Evolutionary conservation across 2,329 filamentous ascomycete genomes (phyloP), one percentile per base, ranked within the genome.

Genomic region (Atkinsonella texensis): DNA sequence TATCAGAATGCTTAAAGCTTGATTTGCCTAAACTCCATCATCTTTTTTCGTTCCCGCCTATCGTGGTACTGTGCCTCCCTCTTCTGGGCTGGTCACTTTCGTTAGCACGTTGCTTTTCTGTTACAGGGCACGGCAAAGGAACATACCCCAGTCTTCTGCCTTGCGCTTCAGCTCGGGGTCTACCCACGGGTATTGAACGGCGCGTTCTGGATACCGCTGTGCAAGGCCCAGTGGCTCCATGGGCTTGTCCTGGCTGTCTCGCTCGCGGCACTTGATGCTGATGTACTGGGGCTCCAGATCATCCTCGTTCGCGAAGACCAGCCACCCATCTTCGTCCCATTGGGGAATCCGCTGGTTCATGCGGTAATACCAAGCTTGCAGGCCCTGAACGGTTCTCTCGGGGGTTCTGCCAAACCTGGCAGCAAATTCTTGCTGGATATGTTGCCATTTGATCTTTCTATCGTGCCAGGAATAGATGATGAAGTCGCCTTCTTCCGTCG

Each of bases 191-290:
- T 75, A 76, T 38, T 65, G 61, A 39, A 75, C 62, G 7, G 72
- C 72, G 23, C 71, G 66, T 52, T 75, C 73, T 2, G 74, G 74
- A 52, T 71, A 75, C n/a, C 74, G 65, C 50, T 70, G 68, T 0
- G 64, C 67, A 11, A 70, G 60, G 1, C 68, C 68, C 23, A 70
- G 58, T 1, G 65, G 65, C 51, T 68, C 64, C 58, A 62, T 61
- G 17, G 66, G 65, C 53, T 65, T 66, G 54, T 65, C 65, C 45
- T 66, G 65, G 48, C 58, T 63, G 46, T 70, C 67, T 31, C 64
- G 61, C 51, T 70, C 67, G 1, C 68, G 65, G 50, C 67, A 69
- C 58, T 70, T 70, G 63, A 69, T 67, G 52, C 62, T 63, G 53
- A 67, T 57, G 49, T 66, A 60, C 50, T 60, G 63, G 28, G 68